These are phyloP conservation scores for Rhodotorula sp. DNA, from an alignment of 1,284 basidiomycete species.

Conservation along the genomic window DNA sequence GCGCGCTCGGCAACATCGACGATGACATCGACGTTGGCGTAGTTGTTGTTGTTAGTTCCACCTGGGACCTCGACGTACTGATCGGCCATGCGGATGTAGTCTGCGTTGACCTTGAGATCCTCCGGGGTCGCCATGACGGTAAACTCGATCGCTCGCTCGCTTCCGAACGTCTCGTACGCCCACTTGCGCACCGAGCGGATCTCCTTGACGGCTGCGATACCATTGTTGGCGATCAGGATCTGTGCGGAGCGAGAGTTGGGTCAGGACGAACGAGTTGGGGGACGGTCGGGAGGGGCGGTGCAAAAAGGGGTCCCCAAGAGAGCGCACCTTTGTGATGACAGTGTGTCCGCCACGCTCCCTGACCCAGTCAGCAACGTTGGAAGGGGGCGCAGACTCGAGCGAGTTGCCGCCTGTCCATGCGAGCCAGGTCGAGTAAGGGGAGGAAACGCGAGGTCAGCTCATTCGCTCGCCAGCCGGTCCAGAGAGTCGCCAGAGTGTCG, in stretches of 20 bases:
- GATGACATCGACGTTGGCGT: constrained; percentile 99
- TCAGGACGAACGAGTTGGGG: constrained; percentile 7
- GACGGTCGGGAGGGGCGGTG: neutral
- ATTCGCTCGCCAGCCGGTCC: too few relatives aligned
- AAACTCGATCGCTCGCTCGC: constrained; percentile 94
- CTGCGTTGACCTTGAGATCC: constrained; percentile 91
- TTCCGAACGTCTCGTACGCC: constrained; percentile 99
- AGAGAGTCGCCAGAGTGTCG: too few relatives aligned
- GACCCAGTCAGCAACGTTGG: constrained; percentile 87
- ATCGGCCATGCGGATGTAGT: constrained; percentile 99
- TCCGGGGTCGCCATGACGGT: constrained; percentile 99
- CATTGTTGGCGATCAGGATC: constrained; percentile 96
- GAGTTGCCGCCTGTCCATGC: constrained; percentile 76
- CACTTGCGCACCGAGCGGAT: constrained; percentile 98
- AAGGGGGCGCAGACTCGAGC: constrained; percentile 74
- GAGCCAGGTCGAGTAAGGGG: neutral
- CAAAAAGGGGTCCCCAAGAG: neutral
- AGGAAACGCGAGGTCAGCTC: neutral
- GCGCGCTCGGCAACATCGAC: constrained; percentile 96
- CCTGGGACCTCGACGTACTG: constrained; percentile 98
- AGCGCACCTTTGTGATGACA: constrained; percentile 90
- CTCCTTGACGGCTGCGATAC: constrained; percentile 99
- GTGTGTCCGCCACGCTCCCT: constrained; percentile 90
- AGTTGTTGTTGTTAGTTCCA: constrained; percentile 99
- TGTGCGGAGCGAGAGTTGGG: constrained; percentile 46